Conservation (phyloP, 2,329 filamentous ascomycete species). For the Helotiales sp. region DNA sequence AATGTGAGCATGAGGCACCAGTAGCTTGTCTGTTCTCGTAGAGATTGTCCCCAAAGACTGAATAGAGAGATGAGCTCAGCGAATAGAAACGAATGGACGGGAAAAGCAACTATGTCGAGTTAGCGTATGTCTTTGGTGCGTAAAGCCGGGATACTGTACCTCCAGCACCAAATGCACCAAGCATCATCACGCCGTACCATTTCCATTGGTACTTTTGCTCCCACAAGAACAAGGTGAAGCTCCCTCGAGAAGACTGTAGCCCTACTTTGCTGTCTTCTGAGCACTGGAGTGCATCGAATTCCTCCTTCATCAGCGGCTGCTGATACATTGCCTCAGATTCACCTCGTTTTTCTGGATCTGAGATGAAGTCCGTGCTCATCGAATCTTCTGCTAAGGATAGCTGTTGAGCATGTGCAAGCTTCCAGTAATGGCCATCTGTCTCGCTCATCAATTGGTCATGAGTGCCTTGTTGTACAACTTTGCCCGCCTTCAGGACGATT, state of each 20-base stretch:
- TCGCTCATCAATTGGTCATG: conserved; percentile 67
- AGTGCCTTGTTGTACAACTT: conserved; percentile 70
- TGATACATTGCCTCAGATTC: no score
- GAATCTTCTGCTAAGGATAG: conserved; percentile 38
- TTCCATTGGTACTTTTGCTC: neutral
- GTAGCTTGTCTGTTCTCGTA: conserved; percentile 17
- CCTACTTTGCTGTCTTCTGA: no score
- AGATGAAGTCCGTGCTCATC: neutral
- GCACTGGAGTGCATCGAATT: no score
- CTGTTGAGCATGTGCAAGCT: conserved; percentile 62
- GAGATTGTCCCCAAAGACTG: neutral
- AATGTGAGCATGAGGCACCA: conserved; percentile 50
- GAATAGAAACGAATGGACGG: conserved; percentile 32
- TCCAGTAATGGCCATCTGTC: conserved; percentile 62
- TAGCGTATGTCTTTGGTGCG: neutral
- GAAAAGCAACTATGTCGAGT: conserved; percentile 38
- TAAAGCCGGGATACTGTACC: neutral
- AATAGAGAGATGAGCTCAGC: conserved; percentile 6
- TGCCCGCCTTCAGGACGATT: conserved; percentile 70
- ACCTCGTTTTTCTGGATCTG: no score
- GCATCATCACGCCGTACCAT: neutral
- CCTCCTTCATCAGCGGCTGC: no score
- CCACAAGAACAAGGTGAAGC: neutral
- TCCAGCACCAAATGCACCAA: neutral
- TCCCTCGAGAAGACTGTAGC: neutral